Evolutionary conservation across 129 eudicot species (phyloP).

Genomic region (Logfia minima): DNA sequence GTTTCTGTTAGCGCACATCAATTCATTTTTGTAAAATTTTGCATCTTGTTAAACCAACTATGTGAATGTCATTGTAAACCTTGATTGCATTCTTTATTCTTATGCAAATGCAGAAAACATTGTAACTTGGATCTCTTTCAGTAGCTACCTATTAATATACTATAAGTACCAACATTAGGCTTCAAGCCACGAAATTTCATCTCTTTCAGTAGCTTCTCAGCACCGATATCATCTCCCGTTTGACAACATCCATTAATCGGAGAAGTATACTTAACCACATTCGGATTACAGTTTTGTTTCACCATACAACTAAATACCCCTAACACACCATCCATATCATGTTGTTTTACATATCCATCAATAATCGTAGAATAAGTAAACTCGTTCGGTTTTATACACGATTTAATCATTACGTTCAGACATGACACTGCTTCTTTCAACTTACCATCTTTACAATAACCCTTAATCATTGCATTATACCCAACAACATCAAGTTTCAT

Average conservation of each 20-base stretch:
- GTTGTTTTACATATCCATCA: conserved; percentile 77
- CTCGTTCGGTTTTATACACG: conserved; percentile 53
- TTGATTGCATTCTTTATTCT: background rate
- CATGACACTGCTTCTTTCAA: conserved; percentile 70
- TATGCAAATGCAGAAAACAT: background rate
- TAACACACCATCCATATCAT: conserved; percentile 57
- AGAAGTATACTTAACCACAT: conserved; percentile 83
- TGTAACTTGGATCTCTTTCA: conserved; percentile 38
- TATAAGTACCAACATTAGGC: conserved; percentile 90
- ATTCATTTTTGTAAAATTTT: background rate
- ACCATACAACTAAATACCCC: conserved; percentile 53
- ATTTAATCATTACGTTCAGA: conserved; percentile 48
- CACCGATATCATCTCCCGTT: conserved; percentile 46
- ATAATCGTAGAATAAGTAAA: conserved; percentile 78
- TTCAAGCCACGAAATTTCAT: conserved; percentile 51
- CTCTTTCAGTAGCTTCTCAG: conserved; percentile 56
- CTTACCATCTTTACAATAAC: conserved; percentile 69
- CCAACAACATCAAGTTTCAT: conserved; percentile 60
- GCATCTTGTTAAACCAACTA: background rate
- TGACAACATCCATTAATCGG: conserved; percentile 72
- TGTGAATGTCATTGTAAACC: background rate
- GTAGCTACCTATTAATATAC: conserved; percentile 59
- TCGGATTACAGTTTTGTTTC: conserved; percentile 55
- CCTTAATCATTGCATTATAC: conserved; percentile 82
- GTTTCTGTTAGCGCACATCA: background rate